These are phyloP conservation scores for Flammula alnicola DNA, from an alignment of 1,284 basidiomycete species.

Conservation along the genomic window DNA sequence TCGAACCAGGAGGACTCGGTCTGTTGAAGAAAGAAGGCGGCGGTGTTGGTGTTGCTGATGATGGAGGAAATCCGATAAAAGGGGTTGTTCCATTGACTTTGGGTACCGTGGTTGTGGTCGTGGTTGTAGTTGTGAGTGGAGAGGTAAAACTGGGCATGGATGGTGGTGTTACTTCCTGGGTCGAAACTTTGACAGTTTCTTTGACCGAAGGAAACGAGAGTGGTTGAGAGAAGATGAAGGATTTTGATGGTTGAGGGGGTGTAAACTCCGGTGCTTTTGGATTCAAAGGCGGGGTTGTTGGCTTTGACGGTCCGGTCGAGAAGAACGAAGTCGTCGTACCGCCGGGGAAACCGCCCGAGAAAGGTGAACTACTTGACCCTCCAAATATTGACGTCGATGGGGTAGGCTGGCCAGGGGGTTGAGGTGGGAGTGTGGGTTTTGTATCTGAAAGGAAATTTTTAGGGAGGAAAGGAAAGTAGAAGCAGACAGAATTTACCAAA, in stretches of 20 bases:
- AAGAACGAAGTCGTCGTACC: background rate
- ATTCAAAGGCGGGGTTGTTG: constrained; percentile 23
- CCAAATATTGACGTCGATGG: constrained; percentile 10
- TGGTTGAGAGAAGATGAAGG: constrained; percentile 13
- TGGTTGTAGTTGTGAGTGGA: background rate
- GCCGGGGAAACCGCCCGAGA: background rate
- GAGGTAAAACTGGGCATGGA: too few relatives aligned
- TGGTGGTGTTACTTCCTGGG: too few relatives aligned
- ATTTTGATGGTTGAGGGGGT: constrained; percentile 15
- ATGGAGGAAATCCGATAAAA: background rate
- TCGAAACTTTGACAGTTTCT: background rate
- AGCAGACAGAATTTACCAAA: constrained; percentile 11
- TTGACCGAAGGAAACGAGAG: constrained; percentile 3
- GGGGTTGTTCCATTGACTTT: constrained; percentile 18
- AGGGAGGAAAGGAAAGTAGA: background rate
- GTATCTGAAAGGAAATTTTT: background rate
- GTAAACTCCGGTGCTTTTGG: constrained; percentile 33
- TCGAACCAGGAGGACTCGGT: constrained; percentile 16
- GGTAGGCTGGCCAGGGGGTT: constrained; percentile 2
- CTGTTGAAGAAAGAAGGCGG: constrained; percentile 17
- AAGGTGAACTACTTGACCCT: constrained; percentile 5
- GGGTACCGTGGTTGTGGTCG: constrained; percentile 4
- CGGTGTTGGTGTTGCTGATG: constrained; percentile 11
- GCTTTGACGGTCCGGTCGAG: background rate
- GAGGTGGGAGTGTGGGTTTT: constrained; percentile 2